Evolutionary conservation across 2,329 filamentous ascomycete species (phyloP), one percentile per base, ranked within the genome.

Genomic region (Stagonosporopsis rhizophila): DNA sequence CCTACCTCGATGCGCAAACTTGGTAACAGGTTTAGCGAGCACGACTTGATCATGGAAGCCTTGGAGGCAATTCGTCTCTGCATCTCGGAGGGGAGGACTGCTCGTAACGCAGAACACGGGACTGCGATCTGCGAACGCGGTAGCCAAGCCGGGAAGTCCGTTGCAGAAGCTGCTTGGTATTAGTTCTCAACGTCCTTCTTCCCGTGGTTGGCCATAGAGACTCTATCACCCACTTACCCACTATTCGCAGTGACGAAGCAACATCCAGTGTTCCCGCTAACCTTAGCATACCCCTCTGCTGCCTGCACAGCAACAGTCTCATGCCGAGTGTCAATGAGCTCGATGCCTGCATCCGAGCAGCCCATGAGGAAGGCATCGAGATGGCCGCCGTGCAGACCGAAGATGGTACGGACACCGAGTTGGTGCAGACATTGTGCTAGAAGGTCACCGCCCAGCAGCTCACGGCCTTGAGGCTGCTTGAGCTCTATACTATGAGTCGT

Each of bases 171-270:
- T 81, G 14, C 14, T 39, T 12, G 27, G 32, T 11, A 34, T 56
- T n/a, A 60, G 44, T 30, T 4, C 1, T 7, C 15, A 32, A 11
- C 12, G 22, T n/a, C n/a, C 30, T 38, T 11, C 17, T 38, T 5
- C 17, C 5, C 20, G 35, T 20, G 15, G 15, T n/a, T 3, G 4
- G 7, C 14, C 4, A n/a, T n/a, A 7, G 14, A 32, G 14, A 32
- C 4, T 12, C 6, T 32, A 4, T 23, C 5, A 19, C 4, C 35
- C 11, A 60, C 75, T 52, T 57, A 80, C 79, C 79, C 79, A 58
- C 79, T 81, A 46, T 81, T 81, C 0, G 79, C 79, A 11, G 80
- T 81, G 2, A 81, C 75, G 51, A 82, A 81, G 53, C 76, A 78
- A n/a, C 77, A 75, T 9, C 78, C 80, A 9, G 78, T 73, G 52